phyloP scores from a whole-genome alignment of 306 rosid species.

The Lathyrus oleraceus region DNA sequence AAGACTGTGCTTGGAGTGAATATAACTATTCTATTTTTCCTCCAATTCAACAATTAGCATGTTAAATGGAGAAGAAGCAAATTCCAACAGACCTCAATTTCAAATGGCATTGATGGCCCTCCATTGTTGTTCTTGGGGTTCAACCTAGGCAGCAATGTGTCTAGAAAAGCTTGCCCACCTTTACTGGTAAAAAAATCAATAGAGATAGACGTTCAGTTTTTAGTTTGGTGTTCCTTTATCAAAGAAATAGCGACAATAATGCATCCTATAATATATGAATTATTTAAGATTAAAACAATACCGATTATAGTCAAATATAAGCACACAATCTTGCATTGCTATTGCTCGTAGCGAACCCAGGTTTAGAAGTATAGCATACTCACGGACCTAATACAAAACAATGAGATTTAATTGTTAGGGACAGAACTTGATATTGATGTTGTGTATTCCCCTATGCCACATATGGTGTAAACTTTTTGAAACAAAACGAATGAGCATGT shows the following conservation, averaged over 20 bases:
- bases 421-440: background rate
- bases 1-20: constrained; percentile 11
- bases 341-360: constrained; percentile 94
- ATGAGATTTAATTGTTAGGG: constrained; percentile 29
- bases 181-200: constrained; percentile 52
- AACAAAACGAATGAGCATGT: background rate
- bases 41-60: constrained; percentile 7
- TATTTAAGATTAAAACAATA: constrained; percentile 43
- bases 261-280: constrained; percentile 27
- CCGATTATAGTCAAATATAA: constrained; percentile 84
- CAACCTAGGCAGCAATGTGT: constrained; percentile 79
- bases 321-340: constrained; percentile 87
- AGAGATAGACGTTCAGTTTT: constrained; percentile 30
- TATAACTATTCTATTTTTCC: constrained; percentile 15
- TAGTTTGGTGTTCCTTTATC: constrained; percentile 27
- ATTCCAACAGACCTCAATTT: constrained; percentile 74
- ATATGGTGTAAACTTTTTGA: constrained; percentile 6
- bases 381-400: constrained; percentile 73
- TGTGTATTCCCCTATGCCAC: constrained; percentile 20
- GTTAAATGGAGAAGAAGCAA: constrained; percentile 24
- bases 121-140: constrained; percentile 79
- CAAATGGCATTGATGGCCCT: constrained; percentile 93
- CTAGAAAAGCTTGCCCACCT: constrained; percentile 93
- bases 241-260: constrained; percentile 6
- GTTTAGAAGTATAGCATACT: constrained; percentile 86